Base-by-base conservation (phyloP, 768 basidiomycete species). In the Boletus coccyginus region DNA sequence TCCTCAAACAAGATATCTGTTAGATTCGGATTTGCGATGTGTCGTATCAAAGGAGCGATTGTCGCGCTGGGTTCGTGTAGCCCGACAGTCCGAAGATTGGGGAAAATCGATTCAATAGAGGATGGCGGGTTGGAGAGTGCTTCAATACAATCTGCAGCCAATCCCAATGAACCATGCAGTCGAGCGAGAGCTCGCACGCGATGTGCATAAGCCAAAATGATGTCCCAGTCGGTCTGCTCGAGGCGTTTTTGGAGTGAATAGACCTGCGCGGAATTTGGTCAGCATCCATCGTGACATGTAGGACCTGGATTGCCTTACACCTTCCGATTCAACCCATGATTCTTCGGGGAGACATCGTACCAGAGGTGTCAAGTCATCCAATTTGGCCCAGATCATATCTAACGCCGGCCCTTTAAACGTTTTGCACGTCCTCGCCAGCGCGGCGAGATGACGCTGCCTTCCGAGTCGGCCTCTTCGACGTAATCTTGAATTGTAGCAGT, bases 371-470 rank as follows among this genome's bases (percentile, higher is more conserved):
- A 21, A 21, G 21, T 21, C 21, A 21, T 21, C 21, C 2, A 21
- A 21, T 21, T 21, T 21, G 21, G 21, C 21, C 21, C 21, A 21
- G 21, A 21, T 21, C 21, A 21, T 21, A 21, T 21, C 21, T 21
- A 21, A 21, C 21, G 21, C 63, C 5, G 53, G 50, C 0, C 52
- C 54, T 19, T 51, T 65, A 55, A 66, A 63, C 14, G 56, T 16
- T 29, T 13, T 55, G 40, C 64, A 66, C 10, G 57, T 56, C 36
- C 57, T 50, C 2, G 64, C 52, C 5, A 60, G 27, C 0, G 29
- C 7, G 13, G 5, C 42, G 3, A 63, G 55, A 45, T 49, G 13
- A n/a, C 9, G 13, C 1, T n/a, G 39, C 29, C 8, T 27, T 48
- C 12, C 8, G 11, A 8, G 12, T 4, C 7, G 13, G n/a, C 21